A percentile compares a stretch with the other conserved stretches of the same genome.
Evolutionary conservation across 805 yeast species (phyloP).

Genomic region (Ogataea ramenticola): DNA sequence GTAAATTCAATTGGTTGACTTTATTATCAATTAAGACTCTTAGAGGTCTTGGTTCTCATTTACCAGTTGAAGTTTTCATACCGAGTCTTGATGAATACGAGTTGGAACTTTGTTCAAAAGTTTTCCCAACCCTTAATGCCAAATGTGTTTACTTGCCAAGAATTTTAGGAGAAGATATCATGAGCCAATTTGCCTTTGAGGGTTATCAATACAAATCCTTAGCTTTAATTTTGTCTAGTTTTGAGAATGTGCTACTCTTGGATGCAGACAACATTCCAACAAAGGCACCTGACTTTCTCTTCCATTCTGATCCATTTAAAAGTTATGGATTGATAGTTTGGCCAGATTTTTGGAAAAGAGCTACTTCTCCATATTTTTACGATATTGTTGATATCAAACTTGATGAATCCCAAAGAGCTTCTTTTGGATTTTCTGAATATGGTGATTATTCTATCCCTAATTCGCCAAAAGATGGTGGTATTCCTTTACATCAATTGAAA

Average conservation of each 20-base stretch:
- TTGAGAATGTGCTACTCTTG: slow-evolving; percentile 56
- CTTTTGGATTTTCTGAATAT: slow-evolving; percentile 32
- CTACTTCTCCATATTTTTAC: slow-evolving; percentile 42
- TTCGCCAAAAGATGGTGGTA: slow-evolving; percentile 23
- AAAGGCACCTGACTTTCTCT: slow-evolving; percentile 49
- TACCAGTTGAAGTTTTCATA: slow-evolving; percentile 78
- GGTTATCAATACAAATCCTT: slow-evolving; percentile 63
- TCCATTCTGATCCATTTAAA: slow-evolving; percentile 48
- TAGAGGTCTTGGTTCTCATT: slow-evolving; percentile 51
- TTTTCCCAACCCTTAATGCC: slow-evolving; percentile 55
- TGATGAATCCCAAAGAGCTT: slow-evolving; percentile 30
- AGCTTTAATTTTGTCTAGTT: slow-evolving; percentile 60
- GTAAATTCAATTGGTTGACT: slow-evolving; percentile 63
- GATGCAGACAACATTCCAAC: slow-evolving; percentile 74
- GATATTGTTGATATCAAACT: slow-evolving; percentile 40
- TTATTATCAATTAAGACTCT: slow-evolving; percentile 54
- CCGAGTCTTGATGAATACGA: slow-evolving; percentile 68
- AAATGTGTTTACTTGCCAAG: slow-evolving; percentile 57
- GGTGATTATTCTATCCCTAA: slow-evolving; percentile 19
- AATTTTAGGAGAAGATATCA: slow-evolving; percentile 45
- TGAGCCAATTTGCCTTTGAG: slow-evolving; percentile 35
- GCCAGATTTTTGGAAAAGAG: slow-evolving; percentile 44
- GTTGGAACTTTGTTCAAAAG: slow-evolving; percentile 51
- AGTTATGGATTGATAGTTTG: slow-evolving; percentile 44
- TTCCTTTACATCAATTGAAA: slow-evolving; percentile 50